Percentiles rank a stretch among this genome's conserved stretches.
Evolutionary conservation across 257 asterid genomes (phyloP).

Genomic region (Penstemon barbatus): DNA sequence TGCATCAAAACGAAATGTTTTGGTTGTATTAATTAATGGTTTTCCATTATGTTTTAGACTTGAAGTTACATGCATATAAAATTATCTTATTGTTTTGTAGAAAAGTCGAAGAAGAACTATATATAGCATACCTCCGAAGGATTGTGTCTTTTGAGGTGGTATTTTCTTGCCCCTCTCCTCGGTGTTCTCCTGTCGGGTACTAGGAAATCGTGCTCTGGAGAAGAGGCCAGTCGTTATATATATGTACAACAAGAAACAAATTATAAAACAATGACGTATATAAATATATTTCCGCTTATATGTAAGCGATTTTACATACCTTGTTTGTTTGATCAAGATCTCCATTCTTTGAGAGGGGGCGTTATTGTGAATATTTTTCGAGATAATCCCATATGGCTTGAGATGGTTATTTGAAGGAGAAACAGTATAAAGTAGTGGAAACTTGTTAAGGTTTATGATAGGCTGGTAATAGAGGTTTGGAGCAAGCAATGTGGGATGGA

Average conservation of each 20-base stretch:
- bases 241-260: not conserved
- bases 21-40: not conserved
- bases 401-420: slow-evolving; percentile 55
- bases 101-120: not conserved
- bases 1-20: slow-evolving; percentile 28
- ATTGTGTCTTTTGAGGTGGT: slow-evolving; percentile 45
- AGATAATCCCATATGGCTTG: slow-evolving; percentile 29
- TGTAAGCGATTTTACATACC: slow-evolving; percentile 36
- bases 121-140: slow-evolving; percentile 43
- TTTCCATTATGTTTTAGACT: no score
- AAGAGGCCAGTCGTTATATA: slow-evolving; percentile 12
- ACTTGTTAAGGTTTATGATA: slow-evolving; percentile 29
- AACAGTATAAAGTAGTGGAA: slow-evolving; percentile 28
- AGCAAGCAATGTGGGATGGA: slow-evolving; percentile 40
- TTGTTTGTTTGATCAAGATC: slow-evolving; percentile 55
- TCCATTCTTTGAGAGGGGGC: slow-evolving; percentile 43
- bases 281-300: not conserved
- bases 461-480: slow-evolving; percentile 29
- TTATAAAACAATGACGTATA: not conserved
- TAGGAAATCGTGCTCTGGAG: slow-evolving; percentile 41
- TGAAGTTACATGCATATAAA: no score
- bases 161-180: slow-evolving; percentile 37
- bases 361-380: slow-evolving; percentile 18
- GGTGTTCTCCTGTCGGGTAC: slow-evolving; percentile 36
- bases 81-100: not conserved